Conservation (phyloP, 352 stramenopile genomes). For the Phytophthora fragariaefolia region DNA sequence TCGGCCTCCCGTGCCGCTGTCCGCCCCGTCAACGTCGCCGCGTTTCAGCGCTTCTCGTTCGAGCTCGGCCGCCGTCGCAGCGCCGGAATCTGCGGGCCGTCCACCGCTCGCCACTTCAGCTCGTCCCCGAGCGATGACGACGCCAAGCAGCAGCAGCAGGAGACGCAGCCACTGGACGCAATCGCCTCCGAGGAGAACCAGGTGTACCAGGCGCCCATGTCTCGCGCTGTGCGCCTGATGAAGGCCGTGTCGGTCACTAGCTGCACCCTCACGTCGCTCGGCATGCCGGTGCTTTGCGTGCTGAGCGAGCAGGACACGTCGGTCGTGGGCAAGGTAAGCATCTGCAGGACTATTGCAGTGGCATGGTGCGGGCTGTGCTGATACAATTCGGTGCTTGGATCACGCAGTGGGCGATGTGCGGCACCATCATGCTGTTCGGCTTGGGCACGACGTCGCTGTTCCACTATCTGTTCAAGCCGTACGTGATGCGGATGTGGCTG, state of each 20-base stretch:
- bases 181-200: slow-evolving; percentile 18
- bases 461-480: slow-evolving; percentile 88
- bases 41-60: slow-evolving; percentile 24
- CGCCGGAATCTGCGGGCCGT: background rate
- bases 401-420: slow-evolving; percentile 86
- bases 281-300: slow-evolving; percentile 81
- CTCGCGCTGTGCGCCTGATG: slow-evolving; percentile 81
- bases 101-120: slow-evolving; percentile 24
- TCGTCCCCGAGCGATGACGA: slow-evolving; percentile 22
- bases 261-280: slow-evolving; percentile 79
- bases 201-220: slow-evolving; percentile 78
- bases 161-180: background rate
- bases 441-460: slow-evolving; percentile 85
- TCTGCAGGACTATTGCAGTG: background rate
- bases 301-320: slow-evolving; percentile 78
- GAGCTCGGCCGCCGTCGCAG: slow-evolving; percentile 10
- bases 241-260: slow-evolving; percentile 89
- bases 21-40: slow-evolving; percentile 10
- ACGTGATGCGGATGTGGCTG: slow-evolving; percentile 86
- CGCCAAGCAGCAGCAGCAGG: background rate
- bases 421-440: slow-evolving; percentile 89
- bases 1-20: background rate
- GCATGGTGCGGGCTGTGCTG: background rate
- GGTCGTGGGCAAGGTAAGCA: slow-evolving; percentile 67
- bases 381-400: slow-evolving; percentile 7